Base-by-base conservation (phyloP, 345 rosid species). In the Bruguiera parviflora region DNA sequence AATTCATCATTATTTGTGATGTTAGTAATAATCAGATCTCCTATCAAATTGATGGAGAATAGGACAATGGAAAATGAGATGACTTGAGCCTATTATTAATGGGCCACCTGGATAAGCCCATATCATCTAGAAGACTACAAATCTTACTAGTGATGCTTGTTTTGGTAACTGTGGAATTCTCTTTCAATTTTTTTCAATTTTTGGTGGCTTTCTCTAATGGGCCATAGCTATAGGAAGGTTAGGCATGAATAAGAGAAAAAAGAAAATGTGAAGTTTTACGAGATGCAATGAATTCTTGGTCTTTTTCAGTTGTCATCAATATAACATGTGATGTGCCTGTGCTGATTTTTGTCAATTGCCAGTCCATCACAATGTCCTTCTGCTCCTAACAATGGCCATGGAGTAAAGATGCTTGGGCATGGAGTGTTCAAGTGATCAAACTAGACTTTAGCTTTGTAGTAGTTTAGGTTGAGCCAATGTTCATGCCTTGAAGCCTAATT, bases 61-160 rank as follows among this genome's bases (percentile, higher is more conserved):
- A n/a, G 59, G 51, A 13, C 25, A 47, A 33, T 31, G 49, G 71
- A 62, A 73, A 59, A 67, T 27, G 71, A 67, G 49, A 67, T 65
- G 69, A 18, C 69, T 55, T 1, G 53, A 20, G 53, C 58, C 27
- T 28, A 49, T 72, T 53, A 70, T 71, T 70, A 51, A 70, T 73
- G 55, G 72, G 71, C 64, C 29, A 28, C 64, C 61, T 37, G 32
- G 28, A 56, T 29, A 75, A 71, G 67, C 78, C 82, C 74, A 70
- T 74, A 69, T 18, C 15, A 33, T n/a, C 53, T n/a, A 19, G 25
- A 0, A 7, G n/a, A 53, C 64, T 37, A 16, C 49, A 53, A 57
- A 58, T 60, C n/a, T 18, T 21, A 60, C 29, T 56, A 18, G 22
- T 55, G 69, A 64, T 59, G 20, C 37, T 21, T 62, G 49, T 31